These are phyloP conservation scores for Hypoxylon sp. DNA, from an alignment of 2,329 filamentous ascomycete genomes.

Conservation along the genomic window DNA sequence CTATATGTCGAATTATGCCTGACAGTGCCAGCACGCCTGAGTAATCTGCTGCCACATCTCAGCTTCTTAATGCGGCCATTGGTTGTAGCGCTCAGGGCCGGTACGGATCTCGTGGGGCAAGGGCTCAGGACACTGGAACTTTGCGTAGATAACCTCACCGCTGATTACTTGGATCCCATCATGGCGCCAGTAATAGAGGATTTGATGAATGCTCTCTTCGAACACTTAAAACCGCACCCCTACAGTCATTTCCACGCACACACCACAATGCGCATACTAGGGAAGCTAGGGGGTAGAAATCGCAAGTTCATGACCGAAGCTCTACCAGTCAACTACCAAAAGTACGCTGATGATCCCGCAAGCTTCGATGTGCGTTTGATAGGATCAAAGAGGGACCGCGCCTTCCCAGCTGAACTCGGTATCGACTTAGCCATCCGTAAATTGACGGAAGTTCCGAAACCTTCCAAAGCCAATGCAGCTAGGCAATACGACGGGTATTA, in stretches of 20 bases:
- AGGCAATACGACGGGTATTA: constrained; percentile 84
- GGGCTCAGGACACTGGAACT: constrained; percentile 93
- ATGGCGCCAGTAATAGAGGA: constrained; percentile 99
- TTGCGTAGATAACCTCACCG: constrained; percentile 97
- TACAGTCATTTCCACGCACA: constrained; percentile 98
- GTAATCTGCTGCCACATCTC: constrained; percentile 93
- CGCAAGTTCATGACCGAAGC: constrained; percentile 94
- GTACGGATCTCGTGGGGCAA: constrained; percentile 93
- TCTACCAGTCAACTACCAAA: constrained; percentile 83
- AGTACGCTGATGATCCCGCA: constrained; percentile 87
- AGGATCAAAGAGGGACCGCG: constrained; percentile 87
- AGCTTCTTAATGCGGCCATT: constrained; percentile 97
- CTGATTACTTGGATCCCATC: constrained; percentile 97
- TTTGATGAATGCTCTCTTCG: constrained; percentile 96
- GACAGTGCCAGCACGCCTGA: constrained; percentile 93
- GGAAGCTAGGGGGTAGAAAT: constrained; percentile 95
- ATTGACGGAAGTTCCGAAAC: constrained; percentile 82
- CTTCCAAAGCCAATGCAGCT: constrained; percentile 60
- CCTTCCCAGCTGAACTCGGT: constrained; percentile 88
- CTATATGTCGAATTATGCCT: constrained; percentile 97
- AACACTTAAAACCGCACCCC: constrained; percentile 91
- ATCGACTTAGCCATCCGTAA: constrained; percentile 91
- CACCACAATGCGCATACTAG: constrained; percentile 96
- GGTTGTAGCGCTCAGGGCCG: constrained; percentile 92
- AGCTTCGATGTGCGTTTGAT: constrained; percentile 92